Conservation (phyloP, 2,329 filamentous ascomycete species). For the Byssothecium circinans region DNA sequence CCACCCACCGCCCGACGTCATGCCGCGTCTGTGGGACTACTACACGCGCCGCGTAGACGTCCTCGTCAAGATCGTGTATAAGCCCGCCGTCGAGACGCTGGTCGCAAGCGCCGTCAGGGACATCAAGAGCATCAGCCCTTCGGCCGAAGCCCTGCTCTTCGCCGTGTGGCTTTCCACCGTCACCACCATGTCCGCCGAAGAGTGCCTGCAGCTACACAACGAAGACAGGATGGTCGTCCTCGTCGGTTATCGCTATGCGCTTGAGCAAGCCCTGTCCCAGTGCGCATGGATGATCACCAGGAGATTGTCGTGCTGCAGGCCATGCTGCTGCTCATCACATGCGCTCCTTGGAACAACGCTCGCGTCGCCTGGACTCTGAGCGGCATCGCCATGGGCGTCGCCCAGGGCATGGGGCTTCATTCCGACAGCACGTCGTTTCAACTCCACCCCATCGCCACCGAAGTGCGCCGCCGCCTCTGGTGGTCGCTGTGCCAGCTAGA, state of each 20-base stretch:
- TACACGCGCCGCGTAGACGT: slow-evolving; percentile 10
- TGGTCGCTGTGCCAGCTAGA: slow-evolving; percentile 15
- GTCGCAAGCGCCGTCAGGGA: slow-evolving; percentile 2
- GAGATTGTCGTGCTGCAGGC: slow-evolving; percentile 12
- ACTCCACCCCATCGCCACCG: slow-evolving; percentile 7
- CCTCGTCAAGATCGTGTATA: slow-evolving; percentile 16
- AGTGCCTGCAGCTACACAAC: slow-evolving; percentile 5
- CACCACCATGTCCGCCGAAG: slow-evolving; percentile 5
- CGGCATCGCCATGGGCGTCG: slow-evolving; percentile 12
- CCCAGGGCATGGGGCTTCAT: slow-evolving; percentile 15
- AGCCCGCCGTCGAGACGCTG: slow-evolving; percentile 10
- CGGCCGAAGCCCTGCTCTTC: slow-evolving; percentile 10
- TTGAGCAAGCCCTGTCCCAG: slow-evolving; percentile 9
- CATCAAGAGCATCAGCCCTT: not conserved
- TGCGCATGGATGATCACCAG: slow-evolving; percentile 16
- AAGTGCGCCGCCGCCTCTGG: slow-evolving; percentile 16
- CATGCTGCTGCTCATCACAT: slow-evolving; percentile 7
- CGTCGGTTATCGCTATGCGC: slow-evolving; percentile 9
- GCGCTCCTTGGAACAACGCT: slow-evolving; percentile 7
- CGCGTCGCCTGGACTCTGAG: slow-evolving; percentile 14
- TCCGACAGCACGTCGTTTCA: slow-evolving; percentile 5
- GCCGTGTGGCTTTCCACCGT: slow-evolving; percentile 12
- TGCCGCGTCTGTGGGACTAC: too few species aligned
- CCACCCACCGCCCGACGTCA: too few species aligned
- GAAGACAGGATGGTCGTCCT: slow-evolving; percentile 8